phyloP scores from a whole-genome alignment of 177 flowering plant species.

The Telopea speciosissima region DNA sequence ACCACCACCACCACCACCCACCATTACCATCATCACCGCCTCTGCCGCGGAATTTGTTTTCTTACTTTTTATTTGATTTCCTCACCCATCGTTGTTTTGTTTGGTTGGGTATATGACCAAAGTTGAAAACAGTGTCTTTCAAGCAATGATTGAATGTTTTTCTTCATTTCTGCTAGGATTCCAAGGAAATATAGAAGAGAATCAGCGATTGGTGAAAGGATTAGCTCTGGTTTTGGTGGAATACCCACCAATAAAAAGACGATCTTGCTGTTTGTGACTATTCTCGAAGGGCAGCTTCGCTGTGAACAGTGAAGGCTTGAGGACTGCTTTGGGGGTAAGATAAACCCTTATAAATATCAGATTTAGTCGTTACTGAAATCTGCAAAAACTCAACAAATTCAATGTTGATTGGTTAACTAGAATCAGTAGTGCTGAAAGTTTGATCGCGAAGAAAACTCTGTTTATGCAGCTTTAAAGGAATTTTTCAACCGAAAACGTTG shows the following conservation, averaged over 20 bases:
- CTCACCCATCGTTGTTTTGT: not conserved
- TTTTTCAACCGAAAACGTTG: no score
- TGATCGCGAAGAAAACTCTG: not conserved
- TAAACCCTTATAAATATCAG: slow-evolving; percentile 11
- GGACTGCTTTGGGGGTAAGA: slow-evolving; percentile 1
- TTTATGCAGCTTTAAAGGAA: no score
- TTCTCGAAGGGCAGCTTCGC: slow-evolving; percentile 2
- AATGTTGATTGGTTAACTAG: not conserved
- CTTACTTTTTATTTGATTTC: not conserved
- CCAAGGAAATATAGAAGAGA: not conserved
- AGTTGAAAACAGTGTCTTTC: slow-evolving; percentile 6
- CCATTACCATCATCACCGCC: no score
- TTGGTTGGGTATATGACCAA: slow-evolving; percentile 21
- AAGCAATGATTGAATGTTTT: slow-evolving; percentile 4
- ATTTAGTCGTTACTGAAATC: slow-evolving; percentile 15
- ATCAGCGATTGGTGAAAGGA: not conserved
- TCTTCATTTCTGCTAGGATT: not conserved
- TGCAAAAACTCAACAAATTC: not conserved
- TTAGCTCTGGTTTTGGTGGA: slow-evolving; percentile 8
- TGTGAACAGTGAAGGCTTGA: no score
- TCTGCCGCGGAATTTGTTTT: slow-evolving; percentile 13
- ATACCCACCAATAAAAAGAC: slow-evolving; percentile 1
- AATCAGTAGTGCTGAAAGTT: no score
- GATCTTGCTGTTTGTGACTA: not conserved
- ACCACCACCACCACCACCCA: no score